phyloP scores from a whole-genome alignment of 306 rosid species.

The Cajanus cajan region DNA sequence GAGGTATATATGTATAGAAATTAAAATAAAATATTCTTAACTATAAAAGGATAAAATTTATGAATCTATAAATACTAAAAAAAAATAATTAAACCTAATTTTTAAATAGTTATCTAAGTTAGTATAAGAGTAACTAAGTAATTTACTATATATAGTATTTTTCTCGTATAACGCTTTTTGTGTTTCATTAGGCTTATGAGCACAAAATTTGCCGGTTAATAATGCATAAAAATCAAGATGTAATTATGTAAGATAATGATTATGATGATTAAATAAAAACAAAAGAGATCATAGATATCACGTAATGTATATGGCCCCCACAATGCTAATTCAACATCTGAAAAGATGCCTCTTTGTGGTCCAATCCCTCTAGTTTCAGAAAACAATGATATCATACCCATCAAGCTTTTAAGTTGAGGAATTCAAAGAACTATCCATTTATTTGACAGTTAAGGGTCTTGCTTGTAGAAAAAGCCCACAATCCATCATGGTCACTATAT shows the following conservation, averaged over 20 bases:
- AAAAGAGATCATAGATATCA: constrained; percentile 30
- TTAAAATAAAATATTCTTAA: too few species aligned
- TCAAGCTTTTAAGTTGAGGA: constrained; percentile 57
- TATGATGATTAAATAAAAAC: background rate
- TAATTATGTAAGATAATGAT: background rate
- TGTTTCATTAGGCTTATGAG: background rate
- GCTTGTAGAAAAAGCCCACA: constrained; percentile 36
- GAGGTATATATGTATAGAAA: too few species aligned
- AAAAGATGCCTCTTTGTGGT: constrained; percentile 68
- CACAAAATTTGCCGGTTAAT: background rate
- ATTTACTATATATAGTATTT: background rate
- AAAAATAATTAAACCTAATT: too few species aligned
- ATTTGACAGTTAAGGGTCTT: constrained; percentile 49
- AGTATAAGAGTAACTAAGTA: too few species aligned
- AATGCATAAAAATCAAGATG: background rate
- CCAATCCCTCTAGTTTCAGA: constrained; percentile 52
- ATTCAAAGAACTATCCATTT: constrained; percentile 51
- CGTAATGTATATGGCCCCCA: constrained; percentile 43
- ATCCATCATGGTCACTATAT: constrained; percentile 42
- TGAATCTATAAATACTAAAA: too few species aligned
- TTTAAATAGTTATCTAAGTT: too few species aligned
- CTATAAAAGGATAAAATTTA: too few species aligned
- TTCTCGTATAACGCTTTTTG: background rate
- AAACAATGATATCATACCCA: constrained; percentile 62
- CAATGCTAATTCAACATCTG: constrained; percentile 53